Evolutionary conservation across 2,329 filamentous ascomycete species (phyloP).

Genomic region (Diatrype stigma): DNA sequence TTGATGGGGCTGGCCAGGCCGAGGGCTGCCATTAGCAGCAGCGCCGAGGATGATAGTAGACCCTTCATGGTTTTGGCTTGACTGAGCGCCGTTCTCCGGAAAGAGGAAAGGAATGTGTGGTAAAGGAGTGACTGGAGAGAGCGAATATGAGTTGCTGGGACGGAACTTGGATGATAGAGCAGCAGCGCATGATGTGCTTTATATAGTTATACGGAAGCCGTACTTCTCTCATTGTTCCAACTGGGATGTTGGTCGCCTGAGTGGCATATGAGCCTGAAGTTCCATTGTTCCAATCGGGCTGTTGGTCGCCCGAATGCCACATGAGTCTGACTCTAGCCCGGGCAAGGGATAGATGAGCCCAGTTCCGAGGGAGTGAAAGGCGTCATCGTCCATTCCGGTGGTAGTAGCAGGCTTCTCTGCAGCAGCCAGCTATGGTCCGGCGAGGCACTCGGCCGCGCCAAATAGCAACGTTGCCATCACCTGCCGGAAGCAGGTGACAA

Average conservation of each 20-base stretch:
- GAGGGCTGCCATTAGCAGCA: conserved; percentile 22
- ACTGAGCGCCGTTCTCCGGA: conserved; percentile 4
- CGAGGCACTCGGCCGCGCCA: neutral
- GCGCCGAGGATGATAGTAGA: conserved; percentile 12
- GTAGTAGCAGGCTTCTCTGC: neutral
- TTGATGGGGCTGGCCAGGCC: conserved; percentile 17
- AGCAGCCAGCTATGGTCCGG: neutral
- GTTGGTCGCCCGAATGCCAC: neutral
- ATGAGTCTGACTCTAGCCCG: neutral
- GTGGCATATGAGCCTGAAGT: neutral
- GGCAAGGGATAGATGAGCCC: neutral
- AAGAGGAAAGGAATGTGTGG: neutral
- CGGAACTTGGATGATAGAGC: neutral
- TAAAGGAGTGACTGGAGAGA: conserved; percentile 1
- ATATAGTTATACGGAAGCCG: neutral
- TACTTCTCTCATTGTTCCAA: neutral
- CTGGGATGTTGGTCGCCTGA: neutral
- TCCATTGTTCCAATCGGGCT: neutral
- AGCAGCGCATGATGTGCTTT: neutral
- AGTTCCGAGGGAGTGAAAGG: neutral
- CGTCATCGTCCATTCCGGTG: neutral
- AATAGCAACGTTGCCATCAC: neutral
- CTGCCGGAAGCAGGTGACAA: neutral
- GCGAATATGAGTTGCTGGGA: neutral
- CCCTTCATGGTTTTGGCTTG: conserved; percentile 24